Evolutionary conservation across 148 eudicot genomes (phyloP).

Genomic region (Simmondsia chinensis): DNA sequence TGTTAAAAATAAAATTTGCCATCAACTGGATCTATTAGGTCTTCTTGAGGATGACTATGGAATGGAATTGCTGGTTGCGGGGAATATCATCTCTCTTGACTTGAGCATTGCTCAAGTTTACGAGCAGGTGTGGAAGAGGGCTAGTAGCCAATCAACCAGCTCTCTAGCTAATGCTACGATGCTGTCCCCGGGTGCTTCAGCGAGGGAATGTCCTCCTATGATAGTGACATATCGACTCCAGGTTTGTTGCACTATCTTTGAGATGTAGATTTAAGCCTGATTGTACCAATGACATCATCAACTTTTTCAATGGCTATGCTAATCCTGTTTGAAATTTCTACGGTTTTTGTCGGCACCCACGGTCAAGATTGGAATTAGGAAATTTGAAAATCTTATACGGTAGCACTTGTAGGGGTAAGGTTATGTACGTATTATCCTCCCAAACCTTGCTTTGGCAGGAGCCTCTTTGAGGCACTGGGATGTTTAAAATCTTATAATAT

Average conservation of each 20-base stretch:
- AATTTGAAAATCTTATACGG: no score
- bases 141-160: constrained; percentile 58
- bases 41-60: constrained; percentile 95
- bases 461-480: no score
- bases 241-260: constrained; percentile 35
- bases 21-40: constrained; percentile 88
- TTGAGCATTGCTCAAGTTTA: constrained; percentile 83
- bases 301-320: no score
- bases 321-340: no score
- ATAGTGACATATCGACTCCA: constrained; percentile 96
- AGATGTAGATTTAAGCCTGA: neutral
- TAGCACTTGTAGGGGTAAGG: no score
- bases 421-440: no score
- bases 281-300: no score
- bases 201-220: constrained; percentile 93
- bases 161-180: constrained; percentile 38
- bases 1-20: constrained; percentile 95
- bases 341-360: no score
- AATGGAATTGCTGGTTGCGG: constrained; percentile 95
- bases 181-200: constrained; percentile 46
- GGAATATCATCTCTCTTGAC: constrained; percentile 95
- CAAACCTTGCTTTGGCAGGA: no score
- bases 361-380: no score
- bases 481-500: no score
- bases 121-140: constrained; percentile 97